Conservation (phyloP, 768 basidiomycete genomes). For the Boletales sp. region DNA sequence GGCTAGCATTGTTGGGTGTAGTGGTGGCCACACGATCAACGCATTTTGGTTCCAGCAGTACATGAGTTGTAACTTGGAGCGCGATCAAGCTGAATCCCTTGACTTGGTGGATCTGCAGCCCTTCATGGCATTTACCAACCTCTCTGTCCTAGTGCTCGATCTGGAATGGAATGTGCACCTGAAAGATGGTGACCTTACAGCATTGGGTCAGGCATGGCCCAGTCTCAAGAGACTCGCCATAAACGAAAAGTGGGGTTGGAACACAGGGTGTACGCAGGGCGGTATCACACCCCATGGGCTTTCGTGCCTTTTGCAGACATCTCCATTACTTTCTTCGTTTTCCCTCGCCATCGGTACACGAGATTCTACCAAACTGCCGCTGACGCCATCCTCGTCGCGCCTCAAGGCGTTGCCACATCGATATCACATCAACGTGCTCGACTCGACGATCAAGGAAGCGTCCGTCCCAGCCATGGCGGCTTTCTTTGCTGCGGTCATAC, state of each 20-base stretch:
- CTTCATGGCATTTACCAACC: too few relatives aligned
- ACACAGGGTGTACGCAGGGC: neutral
- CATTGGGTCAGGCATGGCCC: constrained; percentile 7
- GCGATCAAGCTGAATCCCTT: too few relatives aligned
- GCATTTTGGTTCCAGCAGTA: too few relatives aligned
- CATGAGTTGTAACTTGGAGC: too few relatives aligned
- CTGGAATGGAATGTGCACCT: neutral
- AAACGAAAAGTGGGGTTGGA: constrained; percentile 9
- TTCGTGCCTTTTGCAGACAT: neutral
- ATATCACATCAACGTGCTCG: neutral
- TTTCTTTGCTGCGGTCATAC: neutral
- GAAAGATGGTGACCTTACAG: neutral
- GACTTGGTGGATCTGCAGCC: too few relatives aligned
- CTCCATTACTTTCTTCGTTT: neutral
- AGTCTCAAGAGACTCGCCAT: constrained; percentile 2
- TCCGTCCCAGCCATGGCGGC: neutral
- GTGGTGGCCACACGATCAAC: too few relatives aligned
- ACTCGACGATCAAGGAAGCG: constrained; percentile 1
- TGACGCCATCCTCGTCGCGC: neutral
- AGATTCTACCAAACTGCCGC: neutral
- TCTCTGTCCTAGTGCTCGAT: neutral
- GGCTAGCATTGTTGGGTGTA: too few relatives aligned
- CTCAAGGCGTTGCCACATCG: too few relatives aligned
- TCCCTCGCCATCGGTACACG: constrained; percentile 8
- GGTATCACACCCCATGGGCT: constrained; percentile 11